Conservation (phyloP, 352 stramenopile species). For the Phytophthora sojae region DNA sequence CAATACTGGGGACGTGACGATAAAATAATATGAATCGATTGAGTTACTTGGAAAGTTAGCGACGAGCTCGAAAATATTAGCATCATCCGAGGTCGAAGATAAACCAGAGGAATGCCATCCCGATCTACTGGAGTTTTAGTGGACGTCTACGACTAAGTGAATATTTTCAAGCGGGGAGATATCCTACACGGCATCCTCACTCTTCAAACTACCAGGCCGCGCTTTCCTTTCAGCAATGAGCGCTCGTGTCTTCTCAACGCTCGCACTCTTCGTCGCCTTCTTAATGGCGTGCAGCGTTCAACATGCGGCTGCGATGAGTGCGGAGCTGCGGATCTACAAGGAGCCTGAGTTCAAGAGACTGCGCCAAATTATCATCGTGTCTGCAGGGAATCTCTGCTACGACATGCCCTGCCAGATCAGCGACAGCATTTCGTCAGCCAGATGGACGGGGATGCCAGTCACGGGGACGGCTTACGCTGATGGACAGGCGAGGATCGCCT, state of each 20-base stretch:
- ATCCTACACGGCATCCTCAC: slow-evolving; percentile 4
- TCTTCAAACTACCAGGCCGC: slow-evolving; percentile 15
- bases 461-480: slow-evolving; percentile 14
- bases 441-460: slow-evolving; percentile 20
- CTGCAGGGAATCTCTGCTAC: slow-evolving; percentile 32
- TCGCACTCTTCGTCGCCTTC: slow-evolving; percentile 2
- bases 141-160: too few relatives aligned
- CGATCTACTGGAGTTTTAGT: too few relatives aligned
- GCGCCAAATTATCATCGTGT: slow-evolving; percentile 21
- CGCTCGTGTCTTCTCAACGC: too few relatives aligned
- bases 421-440: slow-evolving; percentile 23
- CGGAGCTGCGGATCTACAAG: slow-evolving; percentile 36
- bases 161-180: too few relatives aligned
- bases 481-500: slow-evolving; percentile 25
- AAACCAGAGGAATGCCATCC: too few relatives aligned
- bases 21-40: slow-evolving; percentile 1
- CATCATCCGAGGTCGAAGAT: background rate
- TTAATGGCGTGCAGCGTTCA: background rate
- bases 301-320: slow-evolving; percentile 13
- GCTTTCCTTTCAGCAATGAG: too few relatives aligned
- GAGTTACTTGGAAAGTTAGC: too few relatives aligned
- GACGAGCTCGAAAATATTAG: too few relatives aligned
- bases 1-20: too few relatives aligned
- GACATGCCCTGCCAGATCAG: slow-evolving; percentile 30
- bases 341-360: slow-evolving; percentile 33